Conservation (phyloP, 768 basidiomycete species). For the Russula brevipes region DNA sequence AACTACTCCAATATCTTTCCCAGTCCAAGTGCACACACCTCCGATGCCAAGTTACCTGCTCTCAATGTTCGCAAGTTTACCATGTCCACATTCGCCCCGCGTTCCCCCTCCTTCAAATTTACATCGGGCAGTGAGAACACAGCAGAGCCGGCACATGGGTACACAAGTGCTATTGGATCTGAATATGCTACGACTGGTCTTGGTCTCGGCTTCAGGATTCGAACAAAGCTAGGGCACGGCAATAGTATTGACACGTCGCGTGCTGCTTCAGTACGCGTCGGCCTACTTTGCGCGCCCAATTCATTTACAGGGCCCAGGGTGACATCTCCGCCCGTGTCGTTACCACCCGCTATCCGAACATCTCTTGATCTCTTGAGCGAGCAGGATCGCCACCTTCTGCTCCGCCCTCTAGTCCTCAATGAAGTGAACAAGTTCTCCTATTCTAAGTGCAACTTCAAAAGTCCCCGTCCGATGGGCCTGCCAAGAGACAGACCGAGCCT, state of each 20-base stretch:
- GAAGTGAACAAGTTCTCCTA: too few species aligned
- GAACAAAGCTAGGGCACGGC: slow-evolving; percentile 7
- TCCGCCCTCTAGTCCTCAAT: too few species aligned
- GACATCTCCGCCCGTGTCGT: neutral
- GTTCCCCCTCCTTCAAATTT: slow-evolving; percentile 10
- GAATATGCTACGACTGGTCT: slow-evolving; percentile 20
- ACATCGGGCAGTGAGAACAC: slow-evolving; percentile 21
- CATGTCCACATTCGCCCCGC: slow-evolving; percentile 8
- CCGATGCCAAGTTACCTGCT: slow-evolving; percentile 9
- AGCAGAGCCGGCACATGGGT: slow-evolving; percentile 16
- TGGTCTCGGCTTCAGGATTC: slow-evolving; percentile 21
- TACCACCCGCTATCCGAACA: neutral
- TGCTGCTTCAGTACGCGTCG: slow-evolving; percentile 13
- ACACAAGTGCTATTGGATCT: slow-evolving; percentile 20
- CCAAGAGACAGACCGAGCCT: too few species aligned
- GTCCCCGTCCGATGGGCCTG: too few species aligned
- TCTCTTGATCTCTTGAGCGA: too few species aligned
- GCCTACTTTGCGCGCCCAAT: slow-evolving; percentile 17
- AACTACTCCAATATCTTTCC: slow-evolving; percentile 5
- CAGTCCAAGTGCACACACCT: slow-evolving; percentile 1
- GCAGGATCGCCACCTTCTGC: too few species aligned
- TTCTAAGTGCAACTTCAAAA: too few species aligned
- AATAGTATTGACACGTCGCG: slow-evolving; percentile 8
- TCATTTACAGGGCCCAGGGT: slow-evolving; percentile 3
- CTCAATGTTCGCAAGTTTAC: slow-evolving; percentile 13